These are phyloP conservation scores for Monosporascus ibericus DNA, from an alignment of 2,329 filamentous ascomycete species.

Conservation along the genomic window DNA sequence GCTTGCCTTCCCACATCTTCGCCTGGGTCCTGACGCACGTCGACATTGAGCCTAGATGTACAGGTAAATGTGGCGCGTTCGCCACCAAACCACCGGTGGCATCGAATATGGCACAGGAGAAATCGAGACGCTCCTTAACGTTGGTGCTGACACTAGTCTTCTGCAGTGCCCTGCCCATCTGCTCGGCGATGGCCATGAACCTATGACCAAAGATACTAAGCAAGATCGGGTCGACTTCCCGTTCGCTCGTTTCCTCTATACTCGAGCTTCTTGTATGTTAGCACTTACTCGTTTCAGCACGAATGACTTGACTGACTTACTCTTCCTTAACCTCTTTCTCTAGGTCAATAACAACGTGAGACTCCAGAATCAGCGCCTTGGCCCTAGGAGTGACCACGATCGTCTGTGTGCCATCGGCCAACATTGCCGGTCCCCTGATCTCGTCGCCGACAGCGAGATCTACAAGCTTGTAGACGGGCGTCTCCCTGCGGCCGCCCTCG, in stretches of 20 bases:
- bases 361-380: conserved; percentile 71
- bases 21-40: conserved; percentile 75
- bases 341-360: conserved; percentile 84
- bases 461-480: conserved; percentile 76
- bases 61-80: conserved; percentile 74
- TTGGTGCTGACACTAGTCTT: conserved; percentile 78
- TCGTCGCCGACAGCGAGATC: conserved; percentile 66
- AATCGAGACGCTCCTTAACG: conserved; percentile 77
- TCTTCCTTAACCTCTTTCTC: conserved; percentile 47
- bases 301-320: conserved; percentile 20
- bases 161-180: conserved; percentile 73
- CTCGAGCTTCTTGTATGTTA: conserved; percentile 18
- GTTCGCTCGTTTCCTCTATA: conserved; percentile 21
- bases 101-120: conserved; percentile 77
- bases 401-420: conserved; percentile 84
- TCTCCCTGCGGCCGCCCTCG: conserved; percentile 70
- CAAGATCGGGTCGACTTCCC: conserved; percentile 66
- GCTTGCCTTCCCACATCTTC: conserved; percentile 70
- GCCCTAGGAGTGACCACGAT: conserved; percentile 81
- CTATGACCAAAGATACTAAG: conserved; percentile 74
- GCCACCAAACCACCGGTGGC: conserved; percentile 69
- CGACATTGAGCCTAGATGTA: conserved; percentile 80
- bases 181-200: conserved; percentile 82
- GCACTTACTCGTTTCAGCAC: background rate
- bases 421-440: conserved; percentile 73